These are phyloP conservation scores for Prosopis cineraria DNA, from an alignment of 306 rosid species.

Conservation along the genomic window DNA sequence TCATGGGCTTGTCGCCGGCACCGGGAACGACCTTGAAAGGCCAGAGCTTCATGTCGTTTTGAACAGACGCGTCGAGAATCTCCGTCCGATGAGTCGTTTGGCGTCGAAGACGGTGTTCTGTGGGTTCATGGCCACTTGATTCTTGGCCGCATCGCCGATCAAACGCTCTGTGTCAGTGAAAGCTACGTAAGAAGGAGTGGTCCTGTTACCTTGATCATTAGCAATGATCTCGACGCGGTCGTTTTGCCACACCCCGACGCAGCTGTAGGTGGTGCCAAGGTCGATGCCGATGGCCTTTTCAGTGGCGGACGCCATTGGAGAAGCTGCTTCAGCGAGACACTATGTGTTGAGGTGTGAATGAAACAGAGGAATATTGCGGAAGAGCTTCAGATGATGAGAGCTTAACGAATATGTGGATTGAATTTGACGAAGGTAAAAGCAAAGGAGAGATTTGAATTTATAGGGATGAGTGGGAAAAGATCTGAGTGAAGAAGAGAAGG, in stretches of 20 bases:
- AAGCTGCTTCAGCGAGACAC: neutral
- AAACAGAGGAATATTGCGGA: neutral
- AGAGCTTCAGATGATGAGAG: neutral
- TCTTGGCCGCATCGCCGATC: slow-evolving; percentile 39
- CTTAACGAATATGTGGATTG: neutral
- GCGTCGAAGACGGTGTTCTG: slow-evolving; percentile 47
- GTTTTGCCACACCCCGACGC: slow-evolving; percentile 47
- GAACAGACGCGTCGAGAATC: slow-evolving; percentile 39
- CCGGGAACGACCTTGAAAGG: slow-evolving; percentile 45
- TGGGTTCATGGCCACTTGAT: slow-evolving; percentile 32
- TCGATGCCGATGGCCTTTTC: slow-evolving; percentile 50
- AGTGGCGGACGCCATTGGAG: slow-evolving; percentile 31
- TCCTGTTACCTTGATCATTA: slow-evolving; percentile 49
- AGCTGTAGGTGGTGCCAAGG: slow-evolving; percentile 50
- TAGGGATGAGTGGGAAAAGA: neutral
- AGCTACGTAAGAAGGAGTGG: slow-evolving; percentile 44
- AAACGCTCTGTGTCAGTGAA: slow-evolving; percentile 40
- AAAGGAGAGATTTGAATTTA: neutral
- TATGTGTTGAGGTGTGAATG: neutral
- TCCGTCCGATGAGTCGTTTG: slow-evolving; percentile 41
- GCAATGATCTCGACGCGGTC: slow-evolving; percentile 47
- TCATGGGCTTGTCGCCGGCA: slow-evolving; percentile 36
- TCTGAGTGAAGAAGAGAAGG: neutral
- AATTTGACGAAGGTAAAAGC: neutral
- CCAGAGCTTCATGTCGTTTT: slow-evolving; percentile 39